These are phyloP conservation scores for Sporothrix euskadiensis DNA, from an alignment of 2,329 filamentous ascomycete species.

Conservation along the genomic window DNA sequence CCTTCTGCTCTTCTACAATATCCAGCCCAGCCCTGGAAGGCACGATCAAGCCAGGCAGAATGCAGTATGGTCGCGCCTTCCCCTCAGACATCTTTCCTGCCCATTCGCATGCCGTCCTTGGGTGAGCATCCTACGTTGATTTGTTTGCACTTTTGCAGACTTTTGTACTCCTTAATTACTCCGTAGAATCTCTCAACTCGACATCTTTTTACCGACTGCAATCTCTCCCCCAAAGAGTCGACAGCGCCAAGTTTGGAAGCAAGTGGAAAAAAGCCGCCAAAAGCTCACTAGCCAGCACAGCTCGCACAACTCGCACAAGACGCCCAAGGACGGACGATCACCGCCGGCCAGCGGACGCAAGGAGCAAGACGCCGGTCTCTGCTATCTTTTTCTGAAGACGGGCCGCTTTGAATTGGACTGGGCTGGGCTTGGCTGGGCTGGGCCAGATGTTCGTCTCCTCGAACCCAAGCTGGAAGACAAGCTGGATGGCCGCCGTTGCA, in stretches of 20 bases:
- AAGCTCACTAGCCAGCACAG: slow-evolving; percentile 2
- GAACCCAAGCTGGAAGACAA: background rate
- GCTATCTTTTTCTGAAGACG: background rate
- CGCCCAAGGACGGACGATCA: background rate
- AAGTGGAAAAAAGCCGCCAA: background rate
- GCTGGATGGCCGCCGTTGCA: background rate
- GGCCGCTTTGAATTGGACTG: background rate
- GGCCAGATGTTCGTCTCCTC: background rate
- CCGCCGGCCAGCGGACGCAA: slow-evolving; percentile 11
- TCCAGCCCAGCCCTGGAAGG: slow-evolving; percentile 9
- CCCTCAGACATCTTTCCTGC: background rate
- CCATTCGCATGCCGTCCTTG: background rate
- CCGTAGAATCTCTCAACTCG: background rate
- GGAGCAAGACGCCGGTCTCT: slow-evolving; percentile 13
- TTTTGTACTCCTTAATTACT: no score
- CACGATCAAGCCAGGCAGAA: slow-evolving; percentile 15
- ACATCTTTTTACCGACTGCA: slow-evolving; percentile 2
- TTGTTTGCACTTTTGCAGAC: background rate
- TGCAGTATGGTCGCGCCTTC: slow-evolving; percentile 16
- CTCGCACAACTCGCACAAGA: background rate
- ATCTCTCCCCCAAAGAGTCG: slow-evolving; percentile 9
- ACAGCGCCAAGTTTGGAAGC: slow-evolving; percentile 5
- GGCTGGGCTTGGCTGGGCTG: background rate
- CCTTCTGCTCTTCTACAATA: slow-evolving; percentile 13
- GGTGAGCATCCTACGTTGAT: background rate